These are phyloP conservation scores for Colletotrichum sp. DNA, from an alignment of 2,329 filamentous ascomycete species.

Conservation along the genomic window DNA sequence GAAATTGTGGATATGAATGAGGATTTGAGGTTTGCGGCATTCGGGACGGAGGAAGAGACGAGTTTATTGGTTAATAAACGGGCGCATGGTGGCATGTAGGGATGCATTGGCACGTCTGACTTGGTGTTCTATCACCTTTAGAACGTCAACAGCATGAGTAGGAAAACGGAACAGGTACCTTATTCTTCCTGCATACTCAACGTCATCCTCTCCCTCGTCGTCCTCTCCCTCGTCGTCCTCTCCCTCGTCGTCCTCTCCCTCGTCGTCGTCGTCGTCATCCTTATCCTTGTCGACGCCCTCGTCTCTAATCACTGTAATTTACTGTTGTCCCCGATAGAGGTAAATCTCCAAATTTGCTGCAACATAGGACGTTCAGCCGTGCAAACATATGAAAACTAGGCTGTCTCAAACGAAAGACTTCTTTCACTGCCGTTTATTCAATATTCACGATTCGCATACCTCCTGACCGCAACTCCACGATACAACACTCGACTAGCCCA, in stretches of 20 bases:
- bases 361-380: background rate
- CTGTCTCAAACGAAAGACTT: background rate
- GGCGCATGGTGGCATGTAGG: background rate
- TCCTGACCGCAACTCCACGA: background rate
- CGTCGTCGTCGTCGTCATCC: too few species aligned
- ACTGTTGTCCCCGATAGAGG: accelerated
- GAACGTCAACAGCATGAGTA: background rate
- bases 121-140: background rate
- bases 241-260: background rate
- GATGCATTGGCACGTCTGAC: background rate
- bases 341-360: too few species aligned
- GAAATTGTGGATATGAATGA: background rate
- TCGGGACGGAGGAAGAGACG: background rate
- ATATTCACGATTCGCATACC: background rate
- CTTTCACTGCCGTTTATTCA: background rate
- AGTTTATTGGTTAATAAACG: background rate
- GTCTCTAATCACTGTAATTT: background rate
- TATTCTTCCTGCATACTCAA: too few species aligned
- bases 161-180: accelerated
- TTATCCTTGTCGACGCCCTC: too few species aligned
- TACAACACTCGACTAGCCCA: background rate
- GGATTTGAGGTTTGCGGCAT: background rate
- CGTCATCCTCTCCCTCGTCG: too few species aligned
- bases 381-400: background rate
- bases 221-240: too few species aligned